Percentiles rank a stretch among this genome's conserved stretches.
These are phyloP conservation scores for Talaromyces sp. DNA, from an alignment of 2,329 filamentous ascomycete genomes.

Conservation along the genomic window DNA sequence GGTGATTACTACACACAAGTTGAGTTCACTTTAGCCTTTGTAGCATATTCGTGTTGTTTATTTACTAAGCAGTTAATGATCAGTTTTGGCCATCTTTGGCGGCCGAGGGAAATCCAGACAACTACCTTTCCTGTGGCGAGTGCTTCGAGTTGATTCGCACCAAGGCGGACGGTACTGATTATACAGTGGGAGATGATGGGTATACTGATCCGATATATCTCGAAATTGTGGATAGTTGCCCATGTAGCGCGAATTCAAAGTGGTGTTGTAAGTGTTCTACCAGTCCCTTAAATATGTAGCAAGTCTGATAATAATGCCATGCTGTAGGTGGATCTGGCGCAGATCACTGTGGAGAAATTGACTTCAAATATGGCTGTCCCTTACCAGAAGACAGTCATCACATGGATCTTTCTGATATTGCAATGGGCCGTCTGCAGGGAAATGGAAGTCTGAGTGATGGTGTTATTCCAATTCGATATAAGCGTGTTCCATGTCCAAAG, in stretches of 20 bases:
- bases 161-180: conserved; percentile 7
- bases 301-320: not conserved
- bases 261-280: conserved; percentile 6
- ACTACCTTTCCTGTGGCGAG: conserved; percentile 11
- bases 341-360: conserved; percentile 10
- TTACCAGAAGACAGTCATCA: conserved; percentile 9
- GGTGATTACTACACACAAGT: conserved; percentile 12
- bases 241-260: conserved; percentile 6
- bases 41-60: not conserved
- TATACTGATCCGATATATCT: conserved; percentile 9
- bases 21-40: not conserved
- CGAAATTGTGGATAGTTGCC: conserved; percentile 11
- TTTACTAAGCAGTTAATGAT: not conserved
- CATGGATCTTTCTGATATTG: conserved; percentile 13
- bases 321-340: conserved; percentile 6
- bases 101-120: conserved; percentile 4
- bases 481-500: conserved; percentile 7
- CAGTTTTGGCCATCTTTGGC: conserved; percentile 10
- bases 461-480: conserved; percentile 10
- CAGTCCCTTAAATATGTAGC: not conserved
- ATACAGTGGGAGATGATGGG: conserved; percentile 4
- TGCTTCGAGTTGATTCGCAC: conserved; percentile 9
- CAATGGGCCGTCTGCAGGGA: conserved; percentile 11
- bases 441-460: conserved; percentile 9
- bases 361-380: conserved; percentile 10